A percentile compares a stretch with the other conserved stretches of the same genome.
phyloP scores from a whole-genome alignment of 371 early-diverging fungal genomes.

The Syncephalastrum sp. region DNA sequence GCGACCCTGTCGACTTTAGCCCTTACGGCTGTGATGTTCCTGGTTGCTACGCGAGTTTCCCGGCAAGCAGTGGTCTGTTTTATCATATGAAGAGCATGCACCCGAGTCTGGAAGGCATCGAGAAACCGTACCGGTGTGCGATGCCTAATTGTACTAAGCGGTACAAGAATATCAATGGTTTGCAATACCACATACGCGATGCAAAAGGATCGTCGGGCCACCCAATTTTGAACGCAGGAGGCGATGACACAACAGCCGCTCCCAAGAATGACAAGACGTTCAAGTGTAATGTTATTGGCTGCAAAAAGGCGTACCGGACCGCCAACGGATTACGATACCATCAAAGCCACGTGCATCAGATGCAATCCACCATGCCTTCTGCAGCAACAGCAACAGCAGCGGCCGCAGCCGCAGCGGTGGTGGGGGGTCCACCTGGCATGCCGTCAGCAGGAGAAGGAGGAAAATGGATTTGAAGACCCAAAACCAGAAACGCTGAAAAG shows the following conservation, averaged over 20 bases:
- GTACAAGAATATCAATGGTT: slow-evolving; percentile 97
- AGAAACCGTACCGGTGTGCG: slow-evolving; percentile 80
- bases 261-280: slow-evolving; percentile 19
- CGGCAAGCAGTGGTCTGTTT: slow-evolving; percentile 58
- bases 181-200: slow-evolving; percentile 90
- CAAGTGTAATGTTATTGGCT: slow-evolving; percentile 40
- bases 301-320: slow-evolving; percentile 48
- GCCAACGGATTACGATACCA: slow-evolving; percentile 44
- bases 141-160: slow-evolving; percentile 81
- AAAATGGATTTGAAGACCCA: no score
- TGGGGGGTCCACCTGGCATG: no score
- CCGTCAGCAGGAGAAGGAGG: no score
- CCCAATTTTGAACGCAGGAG: slow-evolving; percentile 13
- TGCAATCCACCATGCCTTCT: slow-evolving; percentile 4
- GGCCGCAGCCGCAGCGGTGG: no score
- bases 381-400: neutral
- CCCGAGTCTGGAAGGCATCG: slow-evolving; percentile 37
- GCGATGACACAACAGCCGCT: neutral
- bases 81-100: slow-evolving; percentile 71
- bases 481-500: no score
- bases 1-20: slow-evolving; percentile 21
- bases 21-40: slow-evolving; percentile 76
- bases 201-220: slow-evolving; percentile 67
- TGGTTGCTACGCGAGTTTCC: slow-evolving; percentile 59
- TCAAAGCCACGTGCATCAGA: slow-evolving; percentile 38